Evolutionary conservation across 140 eudicot species (phyloP), one percentile per base, ranked within the genome.

Genomic region (Stevia rebaudiana): DNA sequence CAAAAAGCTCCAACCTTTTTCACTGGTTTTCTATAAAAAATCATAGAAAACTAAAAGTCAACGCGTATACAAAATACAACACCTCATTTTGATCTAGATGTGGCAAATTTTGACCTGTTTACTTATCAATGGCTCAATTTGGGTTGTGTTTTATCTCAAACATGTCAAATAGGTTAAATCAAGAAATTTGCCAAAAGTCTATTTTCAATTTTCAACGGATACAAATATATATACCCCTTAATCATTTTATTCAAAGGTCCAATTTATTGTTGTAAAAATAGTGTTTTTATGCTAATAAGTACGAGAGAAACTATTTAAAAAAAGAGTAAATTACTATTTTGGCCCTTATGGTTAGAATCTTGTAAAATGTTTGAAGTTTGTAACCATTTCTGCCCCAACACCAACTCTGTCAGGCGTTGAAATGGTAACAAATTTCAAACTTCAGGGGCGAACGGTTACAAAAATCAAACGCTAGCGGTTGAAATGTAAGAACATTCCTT

Each of bases 1-100:
- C 96, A 88, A 77, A 84, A 85, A 57, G 98, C 86, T 67, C 98
- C 98, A 30, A 92, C 95, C 79, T 92, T 92, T 62, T 92, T 88
- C 53, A 85, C 85, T 0, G 89, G 87, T 83, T 88, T 85, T 70
- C 98, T 92, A 81, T 37, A 68, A 67, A 56, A n/a, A 4, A 63
- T 28, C 73, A 17, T 12, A 10, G 8, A 21, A 21, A 47, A 15
- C 19, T 21, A 47, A 13, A 65, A 56, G 24, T 19, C 37, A 47
- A 9, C 41, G 33, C 35, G 53, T 9, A 52, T 11, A 22, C 16
- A 35, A 16, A 43, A 70, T 8, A 70, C 51, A 22, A 46, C 37
- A 11, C 46, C 25, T 44, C 74, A 11, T 25, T 5, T 23, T 28
- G 19, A 22, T 22, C 22, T 30, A 35, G 52, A 35, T 24, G 23